Percentiles rank a stretch among this genome's conserved stretches.
Conservation (phyloP, 164 flowering plant genomes). For the Vitis labrusca region DNA sequence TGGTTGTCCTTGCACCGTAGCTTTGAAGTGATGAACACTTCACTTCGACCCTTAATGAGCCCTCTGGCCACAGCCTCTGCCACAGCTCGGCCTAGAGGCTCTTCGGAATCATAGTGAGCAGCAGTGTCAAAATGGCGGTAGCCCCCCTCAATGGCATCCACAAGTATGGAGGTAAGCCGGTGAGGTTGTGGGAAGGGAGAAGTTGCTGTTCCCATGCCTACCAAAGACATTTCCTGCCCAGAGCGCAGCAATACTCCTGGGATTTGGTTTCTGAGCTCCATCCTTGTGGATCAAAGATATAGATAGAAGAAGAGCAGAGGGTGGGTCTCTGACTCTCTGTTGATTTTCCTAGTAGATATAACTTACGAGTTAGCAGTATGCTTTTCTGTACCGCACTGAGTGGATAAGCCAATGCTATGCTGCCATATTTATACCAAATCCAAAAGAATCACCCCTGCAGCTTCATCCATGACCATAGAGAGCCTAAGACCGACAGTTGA, state of each 20-base stretch:
- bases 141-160: not conserved
- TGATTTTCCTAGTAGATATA: too few species aligned
- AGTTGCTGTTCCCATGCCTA: not conserved
- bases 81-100: slow-evolving; percentile 2
- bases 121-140: slow-evolving; percentile 3
- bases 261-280: too few species aligned
- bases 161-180: not conserved
- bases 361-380: too few species aligned
- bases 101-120: not conserved
- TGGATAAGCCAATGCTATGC: too few species aligned
- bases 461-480: too few species aligned
- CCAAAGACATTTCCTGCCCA: not conserved
- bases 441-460: too few species aligned
- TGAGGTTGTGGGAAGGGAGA: not conserved
- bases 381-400: too few species aligned
- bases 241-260: not conserved
- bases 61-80: slow-evolving; percentile 8
- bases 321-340: too few species aligned
- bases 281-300: too few species aligned
- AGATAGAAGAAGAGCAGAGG: too few species aligned
- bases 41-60: slow-evolving; percentile 25
- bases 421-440: too few species aligned
- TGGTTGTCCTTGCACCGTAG: slow-evolving; percentile 30
- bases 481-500: too few species aligned
- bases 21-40: slow-evolving; percentile 46